phyloP scores from a whole-genome alignment of 371 early-diverging fungal species.

The Aphelidium insulamus region DNA sequence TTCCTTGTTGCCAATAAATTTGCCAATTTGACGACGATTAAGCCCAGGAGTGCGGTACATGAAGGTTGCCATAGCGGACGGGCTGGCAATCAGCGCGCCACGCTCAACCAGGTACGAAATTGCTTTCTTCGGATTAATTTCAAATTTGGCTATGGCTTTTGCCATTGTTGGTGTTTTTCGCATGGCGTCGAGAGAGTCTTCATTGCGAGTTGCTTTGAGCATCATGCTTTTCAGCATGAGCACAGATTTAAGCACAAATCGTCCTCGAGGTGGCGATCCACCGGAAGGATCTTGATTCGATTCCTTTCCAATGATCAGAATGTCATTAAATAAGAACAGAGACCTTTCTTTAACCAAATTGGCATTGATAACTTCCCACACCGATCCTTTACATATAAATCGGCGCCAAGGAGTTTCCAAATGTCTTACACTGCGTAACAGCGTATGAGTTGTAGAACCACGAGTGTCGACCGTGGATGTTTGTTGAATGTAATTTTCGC shows the following conservation, averaged over 20 bases:
- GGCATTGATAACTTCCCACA: slow-evolving; percentile 42
- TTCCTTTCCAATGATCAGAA: slow-evolving; percentile 45
- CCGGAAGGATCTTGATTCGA: slow-evolving; percentile 17
- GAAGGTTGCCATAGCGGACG: slow-evolving; percentile 54
- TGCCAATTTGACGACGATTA: slow-evolving; percentile 48
- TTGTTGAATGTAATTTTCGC: too few relatives aligned
- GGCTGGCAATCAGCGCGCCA: slow-evolving; percentile 34
- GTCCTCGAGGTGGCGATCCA: not conserved
- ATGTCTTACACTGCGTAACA: too few relatives aligned
- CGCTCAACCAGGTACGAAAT: slow-evolving; percentile 45
- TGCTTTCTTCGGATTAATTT: slow-evolving; percentile 37
- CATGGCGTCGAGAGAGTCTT: slow-evolving; percentile 13
- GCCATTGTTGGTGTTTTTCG: slow-evolving; percentile 33
- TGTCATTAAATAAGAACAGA: slow-evolving; percentile 53
- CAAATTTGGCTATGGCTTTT: slow-evolving; percentile 38
- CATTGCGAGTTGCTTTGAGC: slow-evolving; percentile 22
- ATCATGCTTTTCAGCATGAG: slow-evolving; percentile 24
- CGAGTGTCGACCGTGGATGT: too few relatives aligned
- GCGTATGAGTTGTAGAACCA: too few relatives aligned
- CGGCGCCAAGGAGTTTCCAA: too few relatives aligned
- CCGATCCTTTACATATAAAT: too few relatives aligned
- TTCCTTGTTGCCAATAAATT: slow-evolving; percentile 29
- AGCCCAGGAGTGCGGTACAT: slow-evolving; percentile 57
- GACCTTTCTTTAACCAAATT: slow-evolving; percentile 47
- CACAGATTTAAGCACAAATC: not conserved